phyloP scores from a whole-genome alignment of 345 rosid genomes.

The Cardiospermum halicacabum region DNA sequence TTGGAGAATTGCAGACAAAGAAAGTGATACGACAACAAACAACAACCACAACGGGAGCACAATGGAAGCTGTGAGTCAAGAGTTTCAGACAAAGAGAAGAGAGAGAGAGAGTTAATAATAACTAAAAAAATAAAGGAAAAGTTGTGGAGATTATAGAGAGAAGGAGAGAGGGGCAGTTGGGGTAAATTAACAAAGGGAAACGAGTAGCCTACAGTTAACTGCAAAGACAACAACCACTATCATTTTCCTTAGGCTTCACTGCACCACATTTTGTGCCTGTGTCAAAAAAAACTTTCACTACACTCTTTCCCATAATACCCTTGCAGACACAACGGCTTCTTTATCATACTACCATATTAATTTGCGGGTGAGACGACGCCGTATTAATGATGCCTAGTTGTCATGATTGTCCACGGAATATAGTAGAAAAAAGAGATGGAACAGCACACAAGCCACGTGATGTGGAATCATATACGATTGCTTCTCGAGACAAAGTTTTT shows the following conservation, averaged over 20 bases:
- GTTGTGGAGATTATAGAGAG: slow-evolving; percentile 8
- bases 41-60: slow-evolving; percentile 6
- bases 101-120: slow-evolving; percentile 19
- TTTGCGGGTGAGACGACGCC: not conserved
- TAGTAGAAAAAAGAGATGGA: slow-evolving; percentile 15
- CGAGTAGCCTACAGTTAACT: slow-evolving; percentile 26
- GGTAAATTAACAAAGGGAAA: slow-evolving; percentile 23
- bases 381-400: slow-evolving; percentile 24
- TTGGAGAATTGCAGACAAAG: slow-evolving; percentile 28
- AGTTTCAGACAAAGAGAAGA: slow-evolving; percentile 28
- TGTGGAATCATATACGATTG: slow-evolving; percentile 30
- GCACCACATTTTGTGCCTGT: slow-evolving; percentile 12
- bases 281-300: slow-evolving; percentile 24
- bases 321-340: slow-evolving; percentile 4
- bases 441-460: slow-evolving; percentile 50
- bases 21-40: slow-evolving; percentile 34
- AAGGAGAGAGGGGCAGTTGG: slow-evolving; percentile 38
- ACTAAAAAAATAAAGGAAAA: not conserved
- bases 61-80: slow-evolving; percentile 9
- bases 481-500: not conserved
- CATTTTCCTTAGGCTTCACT: slow-evolving; percentile 73
- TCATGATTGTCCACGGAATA: slow-evolving; percentile 29
- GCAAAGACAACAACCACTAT: slow-evolving; percentile 56
- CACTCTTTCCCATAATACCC: slow-evolving; percentile 54
- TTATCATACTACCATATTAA: too few species aligned